Percentiles rank a stretch among this genome's conserved stretches.
These are phyloP conservation scores for Conidiobolus coronatus DNA, from an alignment of 371 early-diverging fungal genomes.

Conservation along the genomic window DNA sequence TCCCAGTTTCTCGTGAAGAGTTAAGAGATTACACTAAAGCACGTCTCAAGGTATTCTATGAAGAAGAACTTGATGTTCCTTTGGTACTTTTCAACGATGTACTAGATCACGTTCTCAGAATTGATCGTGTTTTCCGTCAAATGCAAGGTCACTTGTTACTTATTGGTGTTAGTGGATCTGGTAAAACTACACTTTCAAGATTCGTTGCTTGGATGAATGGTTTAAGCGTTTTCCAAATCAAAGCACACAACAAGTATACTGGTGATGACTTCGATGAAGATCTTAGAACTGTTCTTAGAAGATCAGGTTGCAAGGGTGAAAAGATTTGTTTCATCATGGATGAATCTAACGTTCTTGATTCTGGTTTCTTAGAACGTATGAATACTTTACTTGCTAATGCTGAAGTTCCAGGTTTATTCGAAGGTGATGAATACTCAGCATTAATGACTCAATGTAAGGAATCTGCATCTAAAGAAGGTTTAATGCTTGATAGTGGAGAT, in stretches of 20 bases:
- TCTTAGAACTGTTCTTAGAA: conserved; percentile 67
- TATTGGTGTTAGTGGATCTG: conserved; percentile 92
- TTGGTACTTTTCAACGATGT: conserved; percentile 93
- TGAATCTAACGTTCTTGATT: conserved; percentile 88
- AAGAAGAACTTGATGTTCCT: conserved; percentile 94
- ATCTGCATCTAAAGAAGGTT: conserved; percentile 77
- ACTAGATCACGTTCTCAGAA: conserved; percentile 90
- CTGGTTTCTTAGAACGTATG: conserved; percentile 95
- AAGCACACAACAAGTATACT: conserved; percentile 87
- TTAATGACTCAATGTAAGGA: conserved; percentile 90
- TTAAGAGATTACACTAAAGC: conserved; percentile 84
- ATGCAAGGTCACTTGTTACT: conserved; percentile 93
- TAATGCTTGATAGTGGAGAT: conserved; percentile 81
- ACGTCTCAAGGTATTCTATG: conserved; percentile 92
- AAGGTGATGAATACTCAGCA: conserved; percentile 92
- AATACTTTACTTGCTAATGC: conserved; percentile 96
- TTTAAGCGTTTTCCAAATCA: conserved; percentile 82
- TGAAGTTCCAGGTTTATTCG: conserved; percentile 96
- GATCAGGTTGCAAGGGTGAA: conserved; percentile 92
- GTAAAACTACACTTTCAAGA: conserved; percentile 86
- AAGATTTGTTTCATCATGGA: conserved; percentile 96
- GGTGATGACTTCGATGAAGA: conserved; percentile 97
- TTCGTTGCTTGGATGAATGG: conserved; percentile 99
- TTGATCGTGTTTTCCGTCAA: conserved; percentile 95
- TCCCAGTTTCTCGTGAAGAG: conserved; percentile 68